phyloP scores from a whole-genome alignment of 768 basidiomycete species.

The Xerocomellus intermedius region DNA sequence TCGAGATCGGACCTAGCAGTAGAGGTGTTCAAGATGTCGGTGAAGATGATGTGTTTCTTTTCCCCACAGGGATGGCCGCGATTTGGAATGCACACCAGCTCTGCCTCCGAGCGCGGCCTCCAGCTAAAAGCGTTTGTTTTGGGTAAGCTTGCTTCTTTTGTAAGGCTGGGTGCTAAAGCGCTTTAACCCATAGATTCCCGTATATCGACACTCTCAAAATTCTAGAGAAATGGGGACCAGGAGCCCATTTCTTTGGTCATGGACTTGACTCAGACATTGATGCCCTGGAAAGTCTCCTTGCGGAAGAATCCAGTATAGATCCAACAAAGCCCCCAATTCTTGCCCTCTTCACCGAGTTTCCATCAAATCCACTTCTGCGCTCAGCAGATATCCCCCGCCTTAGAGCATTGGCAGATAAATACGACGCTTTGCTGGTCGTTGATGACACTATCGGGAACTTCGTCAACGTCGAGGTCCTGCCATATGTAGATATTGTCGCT shows the following conservation, averaged over 20 bases:
- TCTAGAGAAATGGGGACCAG: constrained; percentile 94
- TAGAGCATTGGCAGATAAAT: constrained; percentile 78
- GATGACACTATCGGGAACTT: constrained; percentile 97
- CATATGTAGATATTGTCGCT: constrained; percentile 84
- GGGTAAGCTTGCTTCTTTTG: constrained; percentile 55
- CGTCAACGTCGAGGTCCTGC: constrained; percentile 86
- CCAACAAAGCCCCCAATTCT: constrained; percentile 58
- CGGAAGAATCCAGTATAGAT: constrained; percentile 38
- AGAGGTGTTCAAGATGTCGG: constrained; percentile 67
- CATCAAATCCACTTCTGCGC: constrained; percentile 92
- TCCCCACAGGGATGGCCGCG: constrained; percentile 87
- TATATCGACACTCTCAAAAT: constrained; percentile 96
- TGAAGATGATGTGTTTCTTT: constrained; percentile 89
- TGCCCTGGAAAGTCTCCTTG: constrained; percentile 63
- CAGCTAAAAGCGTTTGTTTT: constrained; percentile 87
- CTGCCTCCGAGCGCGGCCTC: constrained; percentile 46
- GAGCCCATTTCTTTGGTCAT: constrained; percentile 83
- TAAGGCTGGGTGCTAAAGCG: not conserved
- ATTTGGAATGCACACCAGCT: constrained; percentile 91
- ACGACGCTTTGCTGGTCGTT: constrained; percentile 83
- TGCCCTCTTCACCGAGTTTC: constrained; percentile 90
- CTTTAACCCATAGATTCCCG: constrained; percentile 62
- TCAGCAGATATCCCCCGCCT: constrained; percentile 75
- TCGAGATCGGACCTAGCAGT: constrained; percentile 57
- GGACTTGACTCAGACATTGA: constrained; percentile 78